Base-by-base conservation (phyloP, 495 filamentous ascomycete species). In the Lasiosphaeria hispida region DNA sequence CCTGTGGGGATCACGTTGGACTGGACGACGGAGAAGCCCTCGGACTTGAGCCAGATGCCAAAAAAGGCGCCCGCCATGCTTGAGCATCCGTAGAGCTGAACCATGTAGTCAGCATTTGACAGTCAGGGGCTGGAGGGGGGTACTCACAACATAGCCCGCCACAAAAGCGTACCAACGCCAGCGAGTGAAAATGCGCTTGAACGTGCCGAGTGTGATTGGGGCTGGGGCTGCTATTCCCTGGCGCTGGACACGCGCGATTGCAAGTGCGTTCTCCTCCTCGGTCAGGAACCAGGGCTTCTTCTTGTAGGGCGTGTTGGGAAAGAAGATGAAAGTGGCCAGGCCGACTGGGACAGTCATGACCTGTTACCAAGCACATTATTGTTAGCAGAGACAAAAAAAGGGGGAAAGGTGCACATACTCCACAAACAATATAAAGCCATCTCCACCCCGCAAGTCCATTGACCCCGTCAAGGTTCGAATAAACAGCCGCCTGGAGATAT, bases 401-500 rank as follows among this genome's bases (percentile, higher is more conserved):
- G 4, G 19, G 13, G 1, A 45, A 48, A 10, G n/a, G 40, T 30
- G 23, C 23, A 17, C 18, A 47, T 17, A 14, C 2, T 13, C 54
- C 53, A 14, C 42, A 45, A n/a, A 55, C 35, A 19, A 55, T 55
- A 47, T 47, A 42, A 36, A 87, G 63, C 85, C 85, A 82, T 59
- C 78, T 61, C 79, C 78, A 82, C 6, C 79, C 79, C 10, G 69
- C 73, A 0, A 80, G 62, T 0, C 79, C 79, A 39, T 76, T 61
- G 17, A 73, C 65, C 4, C 75, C 75, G 49, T 80, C 68, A 7
- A 82, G 67, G 23, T 66, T 63, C 10, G 69, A 66, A 56, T 85
- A 73, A 41, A 84, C 81, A 0, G 77, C 82, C 0, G 78, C 79
- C 60, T 86, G 81, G 36, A 87, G 75, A 53, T 84, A 83, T 1